Percentiles rank a stretch among this genome's conserved stretches.
phyloP scores from a whole-genome alignment of 176 grass and related monocot genomes.

The Poa pratensis region DNA sequence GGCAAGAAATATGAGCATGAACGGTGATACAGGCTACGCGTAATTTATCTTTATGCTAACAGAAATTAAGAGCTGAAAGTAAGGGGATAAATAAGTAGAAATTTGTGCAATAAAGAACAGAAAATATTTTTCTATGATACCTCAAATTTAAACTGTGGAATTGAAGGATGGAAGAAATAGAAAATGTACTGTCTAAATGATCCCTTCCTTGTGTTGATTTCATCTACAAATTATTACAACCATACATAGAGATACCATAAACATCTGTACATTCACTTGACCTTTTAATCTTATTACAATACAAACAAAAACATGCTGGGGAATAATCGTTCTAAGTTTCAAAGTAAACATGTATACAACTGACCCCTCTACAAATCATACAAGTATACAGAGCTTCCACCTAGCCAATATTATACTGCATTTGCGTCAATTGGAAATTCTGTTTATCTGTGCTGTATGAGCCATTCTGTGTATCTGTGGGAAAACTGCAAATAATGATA shows the following conservation, averaged over 20 bases:
- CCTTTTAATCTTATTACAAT: slow-evolving; percentile 54
- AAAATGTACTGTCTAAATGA: slow-evolving; percentile 8
- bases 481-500: slow-evolving; percentile 40
- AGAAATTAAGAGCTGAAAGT: too few species aligned
- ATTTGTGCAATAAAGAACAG: not conserved
- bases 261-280: slow-evolving; percentile 47
- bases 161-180: not conserved
- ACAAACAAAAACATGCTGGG: slow-evolving; percentile 41
- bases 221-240: slow-evolving; percentile 43
- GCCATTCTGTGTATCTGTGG: slow-evolving; percentile 45
- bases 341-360: slow-evolving; percentile 34
- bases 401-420: slow-evolving; percentile 36
- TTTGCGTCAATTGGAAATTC: slow-evolving; percentile 40
- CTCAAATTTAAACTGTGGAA: not conserved
- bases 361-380: slow-evolving; percentile 35
- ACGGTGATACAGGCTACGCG: not conserved
- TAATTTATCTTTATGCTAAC: slow-evolving; percentile 3
- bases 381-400: slow-evolving; percentile 27
- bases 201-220: slow-evolving; percentile 13
- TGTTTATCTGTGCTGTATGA: slow-evolving; percentile 36
- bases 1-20: slow-evolving; percentile 10
- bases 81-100: not conserved
- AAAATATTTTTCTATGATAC: not conserved
- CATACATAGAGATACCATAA: slow-evolving; percentile 4
- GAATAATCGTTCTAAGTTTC: slow-evolving; percentile 33